Conservation (phyloP, 1,139 yeast genomes). For the Pichia sp. region DNA sequence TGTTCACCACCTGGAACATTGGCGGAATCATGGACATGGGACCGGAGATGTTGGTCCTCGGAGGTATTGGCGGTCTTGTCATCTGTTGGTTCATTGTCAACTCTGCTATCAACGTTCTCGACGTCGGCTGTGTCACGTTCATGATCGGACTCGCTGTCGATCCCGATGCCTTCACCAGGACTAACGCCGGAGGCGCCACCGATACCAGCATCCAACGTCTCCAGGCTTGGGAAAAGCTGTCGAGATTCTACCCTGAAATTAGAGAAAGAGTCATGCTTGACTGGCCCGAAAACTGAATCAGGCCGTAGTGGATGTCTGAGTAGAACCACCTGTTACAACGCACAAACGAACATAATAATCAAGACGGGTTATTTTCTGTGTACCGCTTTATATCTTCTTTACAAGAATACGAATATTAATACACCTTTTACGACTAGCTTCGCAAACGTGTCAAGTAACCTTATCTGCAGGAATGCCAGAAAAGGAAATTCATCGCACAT, state of each 20-base stretch:
- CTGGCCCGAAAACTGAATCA: conserved; percentile 15
- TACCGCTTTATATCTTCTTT: background rate
- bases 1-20: conserved; percentile 36
- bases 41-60: conserved; percentile 67
- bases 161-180: conserved; percentile 62
- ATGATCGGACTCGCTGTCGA: conserved; percentile 83
- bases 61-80: conserved; percentile 70
- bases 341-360: background rate
- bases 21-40: conserved; percentile 44
- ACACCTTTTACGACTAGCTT: no score
- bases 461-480: background rate
- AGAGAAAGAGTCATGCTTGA: conserved; percentile 22
- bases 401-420: background rate
- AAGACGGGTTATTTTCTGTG: background rate
- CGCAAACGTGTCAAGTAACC: background rate
- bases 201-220: conserved; percentile 45
- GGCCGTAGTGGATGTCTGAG: no score
- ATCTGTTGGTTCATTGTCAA: conserved; percentile 76
- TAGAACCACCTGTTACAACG: background rate
- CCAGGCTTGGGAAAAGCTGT: conserved; percentile 65
- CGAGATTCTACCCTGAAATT: conserved; percentile 72
- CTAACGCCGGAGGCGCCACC: conserved; percentile 11
- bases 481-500: background rate
- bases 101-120: conserved; percentile 61
- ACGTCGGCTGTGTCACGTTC: conserved; percentile 80